These are phyloP conservation scores for Lecanicillium sp. DNA, from an alignment of 2,329 filamentous ascomycete species.

Conservation along the genomic window DNA sequence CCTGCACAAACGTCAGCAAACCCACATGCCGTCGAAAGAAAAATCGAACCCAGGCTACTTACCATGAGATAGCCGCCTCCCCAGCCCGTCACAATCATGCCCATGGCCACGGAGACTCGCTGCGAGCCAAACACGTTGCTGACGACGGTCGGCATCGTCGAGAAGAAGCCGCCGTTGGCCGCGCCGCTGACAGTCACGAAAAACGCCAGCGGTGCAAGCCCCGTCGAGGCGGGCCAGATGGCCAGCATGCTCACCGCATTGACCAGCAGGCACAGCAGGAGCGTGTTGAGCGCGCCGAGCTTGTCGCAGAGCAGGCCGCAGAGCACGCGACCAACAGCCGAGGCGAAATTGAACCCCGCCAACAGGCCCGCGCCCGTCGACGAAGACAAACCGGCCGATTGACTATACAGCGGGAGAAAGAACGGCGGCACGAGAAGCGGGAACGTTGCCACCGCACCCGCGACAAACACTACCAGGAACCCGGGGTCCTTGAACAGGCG, in stretches of 20 bases:
- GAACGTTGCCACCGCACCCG: constrained; percentile 49
- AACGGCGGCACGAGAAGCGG: constrained; percentile 53
- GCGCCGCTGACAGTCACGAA: constrained; percentile 54
- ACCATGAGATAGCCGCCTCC: constrained; percentile 55
- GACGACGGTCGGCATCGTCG: constrained; percentile 54
- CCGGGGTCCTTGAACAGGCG: constrained; percentile 42
- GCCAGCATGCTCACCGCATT: constrained; percentile 50
- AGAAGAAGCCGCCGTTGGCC: constrained; percentile 55
- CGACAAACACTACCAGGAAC: constrained; percentile 45
- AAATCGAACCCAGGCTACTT: constrained; percentile 23
- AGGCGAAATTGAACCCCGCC: constrained; percentile 53
- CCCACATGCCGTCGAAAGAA: too few relatives aligned
- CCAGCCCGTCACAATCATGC: constrained; percentile 58
- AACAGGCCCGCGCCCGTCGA: constrained; percentile 47
- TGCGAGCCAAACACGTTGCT: constrained; percentile 52
- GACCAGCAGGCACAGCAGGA: constrained; percentile 42
- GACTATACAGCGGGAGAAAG: constrained; percentile 49
- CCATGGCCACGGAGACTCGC: constrained; percentile 50
- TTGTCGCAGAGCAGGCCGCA: constrained; percentile 46
- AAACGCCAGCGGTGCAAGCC: constrained; percentile 42
- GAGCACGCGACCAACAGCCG: constrained; percentile 47
- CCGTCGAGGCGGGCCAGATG: constrained; percentile 51
- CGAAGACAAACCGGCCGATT: constrained; percentile 44
- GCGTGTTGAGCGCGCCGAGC: constrained; percentile 47
- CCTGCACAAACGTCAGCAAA: too few relatives aligned